These are phyloP conservation scores for Monilinia vaccinii-corymbosi DNA, from an alignment of 2,329 filamentous ascomycete genomes.

Conservation along the genomic window DNA sequence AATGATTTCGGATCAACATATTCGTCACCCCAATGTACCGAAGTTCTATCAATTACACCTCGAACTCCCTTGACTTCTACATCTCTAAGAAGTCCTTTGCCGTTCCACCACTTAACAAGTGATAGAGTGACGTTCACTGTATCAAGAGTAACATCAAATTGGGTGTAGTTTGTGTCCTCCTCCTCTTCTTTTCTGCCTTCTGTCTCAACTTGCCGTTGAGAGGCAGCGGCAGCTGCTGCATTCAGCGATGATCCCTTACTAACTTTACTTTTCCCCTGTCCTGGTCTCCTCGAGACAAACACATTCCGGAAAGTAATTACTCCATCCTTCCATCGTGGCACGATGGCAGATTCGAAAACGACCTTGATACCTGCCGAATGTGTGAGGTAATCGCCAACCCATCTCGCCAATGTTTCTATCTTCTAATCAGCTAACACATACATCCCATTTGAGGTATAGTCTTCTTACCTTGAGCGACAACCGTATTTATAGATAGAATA, in stretches of 20 bases:
- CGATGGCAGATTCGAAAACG: slow-evolving; percentile 95
- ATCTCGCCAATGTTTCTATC: slow-evolving; percentile 79
- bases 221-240: slow-evolving; percentile 77
- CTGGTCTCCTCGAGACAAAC: slow-evolving; percentile 84
- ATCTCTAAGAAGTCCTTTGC: slow-evolving; percentile 81
- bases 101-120: slow-evolving; percentile 98
- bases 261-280: slow-evolving; percentile 71
- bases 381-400: slow-evolving; percentile 92
- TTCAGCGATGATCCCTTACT: slow-evolving; percentile 83
- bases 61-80: slow-evolving; percentile 91
- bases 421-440: slow-evolving; percentile 15
- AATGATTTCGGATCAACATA: slow-evolving; percentile 76
- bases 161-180: slow-evolving; percentile 94
- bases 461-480: slow-evolving; percentile 77
- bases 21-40: slow-evolving; percentile 61
- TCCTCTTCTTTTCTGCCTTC: slow-evolving; percentile 40
- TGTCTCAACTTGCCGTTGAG: slow-evolving; percentile 47
- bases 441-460: slow-evolving; percentile 13
- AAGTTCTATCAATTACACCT: slow-evolving; percentile 84
- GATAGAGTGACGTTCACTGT: slow-evolving; percentile 94
- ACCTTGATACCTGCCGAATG: slow-evolving; percentile 88
- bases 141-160: slow-evolving; percentile 91
- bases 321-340: slow-evolving; percentile 89
- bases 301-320: slow-evolving; percentile 97
- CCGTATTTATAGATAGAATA: slow-evolving; percentile 88